Evolutionary conservation across 208 protist species (phyloP), one percentile per base, ranked within the genome.

Genomic region (Zelonia costaricensis): DNA sequence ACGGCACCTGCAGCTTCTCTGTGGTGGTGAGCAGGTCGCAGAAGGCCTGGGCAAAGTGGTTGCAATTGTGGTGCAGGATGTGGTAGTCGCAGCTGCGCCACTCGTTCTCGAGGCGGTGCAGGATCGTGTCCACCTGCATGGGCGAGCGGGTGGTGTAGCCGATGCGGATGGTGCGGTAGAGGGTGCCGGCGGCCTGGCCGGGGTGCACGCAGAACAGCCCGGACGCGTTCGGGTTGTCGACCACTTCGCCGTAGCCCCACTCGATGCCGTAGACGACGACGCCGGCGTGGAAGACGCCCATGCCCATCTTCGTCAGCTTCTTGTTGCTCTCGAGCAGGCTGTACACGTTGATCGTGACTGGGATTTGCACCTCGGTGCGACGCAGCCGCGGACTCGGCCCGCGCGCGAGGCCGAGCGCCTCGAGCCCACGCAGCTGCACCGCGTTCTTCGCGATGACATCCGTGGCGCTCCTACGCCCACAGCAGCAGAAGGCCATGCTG

Each of bases 11-110:
- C 20, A 93, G 64, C 63, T 86, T 86, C 68, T 92, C 75, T 12
- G 71, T 62, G 3, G 90, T 93, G n/a, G 74, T 82, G 22, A 97
- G 77, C 12, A 88, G 42, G 43, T 92, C 75, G 69, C 84, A 93
- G 51, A 97, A 81, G 22, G 56, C 53, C 71, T 92, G 77, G 8
- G 87, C 79, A 69, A 95, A 97, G 73, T 97, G 89, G 47, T 97
- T 97, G 78, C 92, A 97, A 78, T 97, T 97, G 77, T 84, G 80
- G 64, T 88, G 76, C 20, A 97, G 74, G 51, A 97, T 86, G 73
- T 95, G 87, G 62, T 97, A 97, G 18, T 94, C 86, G 43, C 58
- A 28, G 64, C 86, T 93, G 39, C 74, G 66, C 88, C 91, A 96
- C 68, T 96, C 91, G 48, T 90, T 93, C 55, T 94, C 87, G 3